These are phyloP conservation scores for Asterochloris erici DNA, from an alignment of 139 green algal species.

Conservation along the genomic window DNA sequence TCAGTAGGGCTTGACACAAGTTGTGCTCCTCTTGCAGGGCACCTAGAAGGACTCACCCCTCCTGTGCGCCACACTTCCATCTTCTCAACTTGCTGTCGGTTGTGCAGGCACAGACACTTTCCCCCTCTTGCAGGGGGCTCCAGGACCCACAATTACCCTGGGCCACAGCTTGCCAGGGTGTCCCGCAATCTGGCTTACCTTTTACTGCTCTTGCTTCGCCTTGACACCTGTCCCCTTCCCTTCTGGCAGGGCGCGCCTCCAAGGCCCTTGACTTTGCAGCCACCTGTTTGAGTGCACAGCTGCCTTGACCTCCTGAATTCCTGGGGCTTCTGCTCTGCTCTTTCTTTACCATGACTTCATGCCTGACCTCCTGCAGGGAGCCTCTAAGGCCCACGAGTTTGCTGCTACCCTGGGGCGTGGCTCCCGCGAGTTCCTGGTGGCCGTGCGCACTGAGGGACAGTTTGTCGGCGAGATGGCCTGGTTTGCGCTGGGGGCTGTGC, in stretches of 20 bases:
- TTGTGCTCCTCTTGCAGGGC: too few species aligned
- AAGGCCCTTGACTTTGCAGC: background rate
- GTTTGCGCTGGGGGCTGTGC: slow-evolving; percentile 19
- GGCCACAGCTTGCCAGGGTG: background rate
- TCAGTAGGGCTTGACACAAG: too few species aligned
- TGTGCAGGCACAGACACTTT: too few species aligned
- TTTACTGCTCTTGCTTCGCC: background rate
- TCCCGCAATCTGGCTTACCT: background rate
- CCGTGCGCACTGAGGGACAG: slow-evolving; percentile 28
- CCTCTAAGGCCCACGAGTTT: slow-evolving; percentile 18
- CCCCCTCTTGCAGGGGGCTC: too few species aligned
- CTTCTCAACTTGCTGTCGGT: too few species aligned
- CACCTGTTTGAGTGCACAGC: background rate
- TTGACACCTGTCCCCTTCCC: background rate
- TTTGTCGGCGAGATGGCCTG: slow-evolving; percentile 32
- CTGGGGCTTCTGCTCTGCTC: background rate
- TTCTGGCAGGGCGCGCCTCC: background rate
- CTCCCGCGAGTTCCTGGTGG: slow-evolving; percentile 30
- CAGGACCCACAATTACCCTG: too few species aligned
- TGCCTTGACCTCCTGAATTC: background rate
- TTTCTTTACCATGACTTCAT: background rate
- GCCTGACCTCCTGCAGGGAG: slow-evolving; percentile 25
- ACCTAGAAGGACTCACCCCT: too few species aligned
- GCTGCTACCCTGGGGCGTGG: slow-evolving; percentile 19
- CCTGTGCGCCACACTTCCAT: too few species aligned